Percentiles rank a stretch among this genome's conserved stretches.
These are phyloP conservation scores for Aspergillus brunneoviolaceus DNA, from an alignment of 2,329 filamentous ascomycete species.

Conservation along the genomic window DNA sequence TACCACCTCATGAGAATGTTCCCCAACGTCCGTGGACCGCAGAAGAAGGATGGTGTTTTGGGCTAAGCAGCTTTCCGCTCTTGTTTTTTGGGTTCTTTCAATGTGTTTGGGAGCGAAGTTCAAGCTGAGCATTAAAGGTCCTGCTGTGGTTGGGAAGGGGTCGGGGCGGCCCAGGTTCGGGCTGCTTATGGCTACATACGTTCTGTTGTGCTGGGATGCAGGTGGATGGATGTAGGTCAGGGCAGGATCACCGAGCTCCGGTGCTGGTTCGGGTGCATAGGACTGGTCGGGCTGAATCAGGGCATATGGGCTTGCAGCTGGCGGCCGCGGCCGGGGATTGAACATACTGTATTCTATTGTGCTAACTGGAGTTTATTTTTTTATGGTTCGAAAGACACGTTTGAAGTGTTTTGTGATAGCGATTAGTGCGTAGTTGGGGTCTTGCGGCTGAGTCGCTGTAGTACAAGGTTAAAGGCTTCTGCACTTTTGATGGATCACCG, in stretches of 20 bases:
- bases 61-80: conserved; percentile 27
- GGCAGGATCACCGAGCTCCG: too few relatives aligned
- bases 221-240: too few relatives aligned
- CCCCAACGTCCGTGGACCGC: conserved; percentile 68
- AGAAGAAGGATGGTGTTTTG: conserved; percentile 59
- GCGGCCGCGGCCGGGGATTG: not conserved
- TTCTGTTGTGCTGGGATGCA: too few relatives aligned
- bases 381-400: conserved; percentile 5
- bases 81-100: not conserved
- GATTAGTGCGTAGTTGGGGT: not conserved
- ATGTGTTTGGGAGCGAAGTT: conserved; percentile 2
- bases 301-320: not conserved
- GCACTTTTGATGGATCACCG: too few relatives aligned
- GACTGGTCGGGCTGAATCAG: too few relatives aligned
- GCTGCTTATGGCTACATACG: too few relatives aligned
- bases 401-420: not conserved
- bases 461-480: too few relatives aligned
- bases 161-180: not conserved
- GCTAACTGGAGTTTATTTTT: conserved; percentile 12
- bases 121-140: not conserved
- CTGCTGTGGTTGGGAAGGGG: not conserved
- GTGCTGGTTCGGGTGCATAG: too few relatives aligned
- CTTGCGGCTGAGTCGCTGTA: not conserved
- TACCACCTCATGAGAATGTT: conserved; percentile 81
- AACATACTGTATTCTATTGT: not conserved